Conservation (phyloP, 2,329 filamentous ascomycete species). For the Penicillium sp. region DNA sequence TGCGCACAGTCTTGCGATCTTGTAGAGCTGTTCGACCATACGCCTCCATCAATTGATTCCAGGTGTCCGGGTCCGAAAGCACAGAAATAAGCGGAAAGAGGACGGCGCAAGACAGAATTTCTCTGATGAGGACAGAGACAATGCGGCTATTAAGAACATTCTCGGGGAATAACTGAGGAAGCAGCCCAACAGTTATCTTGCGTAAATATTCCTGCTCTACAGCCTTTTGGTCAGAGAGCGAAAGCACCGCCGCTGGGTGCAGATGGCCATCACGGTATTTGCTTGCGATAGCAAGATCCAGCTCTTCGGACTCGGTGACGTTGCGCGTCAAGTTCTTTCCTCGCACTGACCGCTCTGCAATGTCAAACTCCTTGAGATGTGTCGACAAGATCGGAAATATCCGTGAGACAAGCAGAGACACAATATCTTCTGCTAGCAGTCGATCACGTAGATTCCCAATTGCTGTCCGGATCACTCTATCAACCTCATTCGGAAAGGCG, state of each 20-base stretch:
- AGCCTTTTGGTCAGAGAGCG: conserved; percentile 81
- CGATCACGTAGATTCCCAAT: conserved; percentile 73
- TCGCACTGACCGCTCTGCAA: conserved; percentile 84
- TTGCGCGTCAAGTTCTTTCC: conserved; percentile 86
- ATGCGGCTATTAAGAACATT: conserved; percentile 78
- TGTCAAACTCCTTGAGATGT: conserved; percentile 88
- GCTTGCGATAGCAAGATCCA: conserved; percentile 92
- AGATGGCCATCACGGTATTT: conserved; percentile 90
- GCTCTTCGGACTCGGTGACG: conserved; percentile 93
- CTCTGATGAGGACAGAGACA: conserved; percentile 79
- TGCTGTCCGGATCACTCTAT: conserved; percentile 75
- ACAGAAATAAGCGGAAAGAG: conserved; percentile 79
- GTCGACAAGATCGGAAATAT: conserved; percentile 86
- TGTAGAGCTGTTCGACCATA: conserved; percentile 85
- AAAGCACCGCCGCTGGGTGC: conserved; percentile 81
- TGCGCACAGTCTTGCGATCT: conserved; percentile 92
- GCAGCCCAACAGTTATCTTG: conserved; percentile 70
- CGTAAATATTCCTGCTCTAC: conserved; percentile 90
- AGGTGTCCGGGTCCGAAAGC: conserved; percentile 89
- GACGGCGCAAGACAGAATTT: conserved; percentile 92
- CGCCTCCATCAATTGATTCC: conserved; percentile 95
- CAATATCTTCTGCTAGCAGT: conserved; percentile 76
- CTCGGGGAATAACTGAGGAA: conserved; percentile 76
- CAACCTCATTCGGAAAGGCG: conserved; percentile 83
- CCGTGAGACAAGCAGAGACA: conserved; percentile 79